Evolutionary conservation across 345 rosid species (phyloP), one percentile per base, ranked within the genome.

Genomic region (Noccaea bulbosa): DNA sequence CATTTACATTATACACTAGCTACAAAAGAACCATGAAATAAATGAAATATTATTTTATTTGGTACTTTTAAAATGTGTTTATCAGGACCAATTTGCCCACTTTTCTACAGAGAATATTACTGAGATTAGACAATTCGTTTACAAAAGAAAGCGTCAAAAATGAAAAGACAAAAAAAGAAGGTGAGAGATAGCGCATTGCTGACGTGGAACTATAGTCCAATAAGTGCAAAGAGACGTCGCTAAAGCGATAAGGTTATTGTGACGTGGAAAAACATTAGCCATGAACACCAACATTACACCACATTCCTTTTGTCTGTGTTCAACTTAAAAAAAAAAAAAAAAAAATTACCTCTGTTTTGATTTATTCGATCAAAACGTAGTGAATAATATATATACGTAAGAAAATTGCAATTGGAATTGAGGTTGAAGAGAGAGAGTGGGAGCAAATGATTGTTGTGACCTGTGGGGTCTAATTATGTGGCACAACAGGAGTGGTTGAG

Each of bases 231-330:
- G 58, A 8, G 8, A 46, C 15, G 49, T 59, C 40, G 58, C 78
- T 17, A 54, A 62, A 69, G 38, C 35, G 73, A 62, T 69, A 62
- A 75, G 65, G 35, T 27, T 62, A 8, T 30, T 7, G 14, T 45
- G 51, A 69, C 59, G 65, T 75, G 79, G 74, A 74, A 38, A 30
- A 46, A 69, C 70, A 54, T 0, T 6, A 34, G 65, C 75, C 75
- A 75, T 38, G 44, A 61, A 43, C 44, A 54, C 17, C 71, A 65
- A 65, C 52, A 73, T 40, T 56, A 43, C 44, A 54, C 30, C 71
- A 65, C 52, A 73, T 49, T 56, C 59, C 67, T 57, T 56, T 66
- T 73, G 65, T 73, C 38, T 16, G 11, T 52, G 14, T 43, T 50
- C 57, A 27, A 27, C 30, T 27, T 27, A 2, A 1, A 27, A 1